Base-by-base conservation (phyloP, 306 rosid species). In the Ormosia semicastrata region DNA sequence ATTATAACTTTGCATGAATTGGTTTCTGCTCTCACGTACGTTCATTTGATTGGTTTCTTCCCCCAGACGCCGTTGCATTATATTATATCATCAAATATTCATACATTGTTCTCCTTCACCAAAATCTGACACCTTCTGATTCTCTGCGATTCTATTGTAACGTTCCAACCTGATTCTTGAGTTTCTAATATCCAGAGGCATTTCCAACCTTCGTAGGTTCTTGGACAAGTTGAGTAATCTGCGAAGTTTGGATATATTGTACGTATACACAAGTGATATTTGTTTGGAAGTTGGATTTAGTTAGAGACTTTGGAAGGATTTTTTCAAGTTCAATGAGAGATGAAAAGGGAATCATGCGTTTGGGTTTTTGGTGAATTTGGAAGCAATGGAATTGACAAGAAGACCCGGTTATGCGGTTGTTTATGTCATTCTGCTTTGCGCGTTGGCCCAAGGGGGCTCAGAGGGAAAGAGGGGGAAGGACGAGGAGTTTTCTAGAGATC, bases 381-480 rank as follows among this genome's bases (percentile, higher is more conserved):
- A 50, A 86, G 81, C 63, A 78, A 91, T 91, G 92, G 93, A 85
- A 83, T 82, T 89, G 86, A 84, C 84, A 87, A 89, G 87, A 87
- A 89, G 88, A 83, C 89, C 81, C 13, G 57, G 88, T 50, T 85
- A 75, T 81, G 88, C 88, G 43, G 88, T 87, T 74, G 41, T 85
- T 77, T 89, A 90, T 30, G 88, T 84, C 81, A 89, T 87, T 82
- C 86, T 95, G 66, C 91, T 93, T 75, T 90, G 89, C 74, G 93
- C 92, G 14, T 83, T 91, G 84, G 92, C 90, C 4, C 89, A 86
- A 9, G 89, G 87, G 80, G 86, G 85, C 69, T 90, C 97, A 32
- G 91, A 92, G 60, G 93, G 90, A 39, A 85, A 86, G 73, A 85
- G 85, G 87, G 89, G 49, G 50, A 68, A 81, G 14, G 71, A 75